Percentiles rank a stretch among this genome's conserved stretches.
These are phyloP conservation scores for Hymenoscyphus fructigenus DNA, from an alignment of 2,329 filamentous ascomycete species.

Conservation along the genomic window DNA sequence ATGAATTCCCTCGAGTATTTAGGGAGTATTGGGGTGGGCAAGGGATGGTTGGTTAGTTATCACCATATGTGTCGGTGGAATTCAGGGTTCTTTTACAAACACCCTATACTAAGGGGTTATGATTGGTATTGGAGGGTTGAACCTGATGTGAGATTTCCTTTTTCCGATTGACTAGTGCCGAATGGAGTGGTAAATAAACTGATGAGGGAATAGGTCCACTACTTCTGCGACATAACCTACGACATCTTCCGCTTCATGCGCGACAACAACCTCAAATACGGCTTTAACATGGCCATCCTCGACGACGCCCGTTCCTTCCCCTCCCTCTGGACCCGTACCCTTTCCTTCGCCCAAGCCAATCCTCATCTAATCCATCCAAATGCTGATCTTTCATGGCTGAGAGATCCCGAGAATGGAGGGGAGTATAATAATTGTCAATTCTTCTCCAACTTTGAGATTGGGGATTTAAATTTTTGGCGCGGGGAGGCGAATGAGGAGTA, in stretches of 20 bases:
- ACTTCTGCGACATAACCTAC: constrained; percentile 67
- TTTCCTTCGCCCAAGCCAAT: constrained; percentile 84
- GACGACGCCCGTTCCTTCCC: constrained; percentile 93
- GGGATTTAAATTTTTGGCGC: constrained; percentile 86
- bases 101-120: constrained; percentile 64
- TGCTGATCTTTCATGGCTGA: constrained; percentile 86
- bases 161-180: too few species aligned
- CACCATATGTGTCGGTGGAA: constrained; percentile 99
- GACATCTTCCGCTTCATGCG: constrained; percentile 86
- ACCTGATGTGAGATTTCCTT: constrained; percentile 59
- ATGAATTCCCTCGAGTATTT: constrained; percentile 87
- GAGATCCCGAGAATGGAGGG: constrained; percentile 74
- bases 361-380: constrained; percentile 79
- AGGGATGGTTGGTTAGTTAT: constrained; percentile 93
- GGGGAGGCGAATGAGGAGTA: constrained; percentile 83
- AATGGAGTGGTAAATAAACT: too few species aligned
- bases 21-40: constrained; percentile 90
- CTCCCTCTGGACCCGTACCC: constrained; percentile 88
- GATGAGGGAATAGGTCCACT: constrained; percentile 45
- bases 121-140: constrained; percentile 63
- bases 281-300: constrained; percentile 79
- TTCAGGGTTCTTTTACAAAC: constrained; percentile 77
- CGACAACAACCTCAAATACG: constrained; percentile 80
- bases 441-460: constrained; percentile 99
- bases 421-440: constrained; percentile 98